Evolutionary conservation across 805 yeast species (phyloP).

Genomic region (Sugiyamaella chiloensis): DNA sequence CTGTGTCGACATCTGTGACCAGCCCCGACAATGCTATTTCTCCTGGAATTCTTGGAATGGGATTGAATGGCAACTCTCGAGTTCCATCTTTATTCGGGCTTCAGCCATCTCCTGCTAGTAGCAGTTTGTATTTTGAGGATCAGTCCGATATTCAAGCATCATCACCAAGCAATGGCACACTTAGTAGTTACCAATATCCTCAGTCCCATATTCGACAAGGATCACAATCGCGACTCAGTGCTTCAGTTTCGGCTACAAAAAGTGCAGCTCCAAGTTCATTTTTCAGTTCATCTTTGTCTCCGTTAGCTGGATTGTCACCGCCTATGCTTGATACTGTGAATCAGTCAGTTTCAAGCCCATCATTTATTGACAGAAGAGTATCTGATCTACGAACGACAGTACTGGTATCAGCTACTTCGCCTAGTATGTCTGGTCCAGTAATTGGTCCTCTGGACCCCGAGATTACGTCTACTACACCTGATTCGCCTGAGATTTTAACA

Average conservation of each 20-base stretch:
- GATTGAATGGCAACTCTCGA: not conserved
- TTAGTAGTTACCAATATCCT: not conserved
- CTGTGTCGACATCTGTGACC: not conserved
- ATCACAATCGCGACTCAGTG: not conserved
- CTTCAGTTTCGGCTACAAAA: not conserved
- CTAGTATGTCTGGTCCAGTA: not conserved
- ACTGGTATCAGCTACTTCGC: slow-evolving; percentile 3
- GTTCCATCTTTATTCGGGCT: slow-evolving; percentile 1
- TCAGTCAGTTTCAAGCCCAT: slow-evolving; percentile 1
- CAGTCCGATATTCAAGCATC: not conserved
- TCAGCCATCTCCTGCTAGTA: not conserved
- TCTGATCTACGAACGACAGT: slow-evolving; percentile 18
- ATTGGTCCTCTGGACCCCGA: slow-evolving; percentile 5
- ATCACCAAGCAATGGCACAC: not conserved
- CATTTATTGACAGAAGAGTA: slow-evolving; percentile 14
- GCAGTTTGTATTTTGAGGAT: slow-evolving; percentile 7
- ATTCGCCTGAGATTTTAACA: too few relatives aligned
- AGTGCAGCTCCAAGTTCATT: slow-evolving; percentile 4
- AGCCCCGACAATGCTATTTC: not conserved
- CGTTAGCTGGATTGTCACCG: slow-evolving; percentile 1
- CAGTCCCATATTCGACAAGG: not conserved
- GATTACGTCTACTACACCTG: not conserved
- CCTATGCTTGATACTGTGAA: slow-evolving; percentile 11
- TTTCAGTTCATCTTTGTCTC: slow-evolving; percentile 8
- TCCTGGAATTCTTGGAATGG: slow-evolving; percentile 8